Conservation (phyloP, 805 yeast genomes). For the Pichia phayaonensis region DNA sequence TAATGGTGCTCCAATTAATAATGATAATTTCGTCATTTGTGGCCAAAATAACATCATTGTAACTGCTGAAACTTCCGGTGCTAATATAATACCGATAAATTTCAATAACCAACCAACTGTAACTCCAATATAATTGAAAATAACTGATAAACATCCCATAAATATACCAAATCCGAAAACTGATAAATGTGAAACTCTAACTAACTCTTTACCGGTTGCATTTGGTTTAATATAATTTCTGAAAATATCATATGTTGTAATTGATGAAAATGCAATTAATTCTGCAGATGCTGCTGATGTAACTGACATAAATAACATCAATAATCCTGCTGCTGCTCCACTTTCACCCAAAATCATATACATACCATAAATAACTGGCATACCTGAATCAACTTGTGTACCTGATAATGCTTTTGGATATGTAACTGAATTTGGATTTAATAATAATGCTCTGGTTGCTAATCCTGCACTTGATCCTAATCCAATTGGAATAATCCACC, state of each 20-base stretch:
- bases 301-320: conserved; percentile 36
- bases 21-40: conserved; percentile 20
- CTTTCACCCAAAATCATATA: conserved; percentile 31
- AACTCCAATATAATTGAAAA: conserved; percentile 35
- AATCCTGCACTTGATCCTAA: conserved; percentile 39
- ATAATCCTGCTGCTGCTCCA: conserved; percentile 35
- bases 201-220: conserved; percentile 33
- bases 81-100: conserved; percentile 33
- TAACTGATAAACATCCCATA: conserved; percentile 32
- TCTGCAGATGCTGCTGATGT: conserved; percentile 38
- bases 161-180: conserved; percentile 37
- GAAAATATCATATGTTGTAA: conserved; percentile 34
- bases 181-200: conserved; percentile 28
- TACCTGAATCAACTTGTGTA: conserved; percentile 33
- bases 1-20: conserved; percentile 38
- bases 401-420: conserved; percentile 34
- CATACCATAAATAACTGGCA: conserved; percentile 31
- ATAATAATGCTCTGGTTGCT: conserved; percentile 29
- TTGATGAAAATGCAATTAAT: conserved; percentile 34
- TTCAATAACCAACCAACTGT: conserved; percentile 35
- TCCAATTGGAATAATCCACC: conserved; percentile 32
- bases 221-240: conserved; percentile 32
- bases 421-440: conserved; percentile 30
- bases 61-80: conserved; percentile 31
- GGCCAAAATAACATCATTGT: conserved; percentile 32